Base-by-base conservation (phyloP, 2,329 filamentous ascomycete species). In the Colletotrichum truncatum region DNA sequence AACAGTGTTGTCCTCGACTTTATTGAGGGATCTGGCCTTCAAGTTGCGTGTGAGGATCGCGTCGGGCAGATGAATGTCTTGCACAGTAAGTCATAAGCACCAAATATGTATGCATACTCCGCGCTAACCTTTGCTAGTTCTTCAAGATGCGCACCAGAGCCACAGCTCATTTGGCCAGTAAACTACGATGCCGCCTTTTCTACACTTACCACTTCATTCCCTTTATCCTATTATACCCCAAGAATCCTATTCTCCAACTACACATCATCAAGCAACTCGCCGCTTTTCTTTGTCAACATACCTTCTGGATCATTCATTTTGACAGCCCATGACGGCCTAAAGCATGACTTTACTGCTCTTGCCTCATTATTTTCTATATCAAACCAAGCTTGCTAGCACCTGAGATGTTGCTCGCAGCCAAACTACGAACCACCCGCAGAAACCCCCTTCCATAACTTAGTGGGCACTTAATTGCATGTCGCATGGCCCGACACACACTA, bases 1-100 rank as follows among this genome's bases (percentile, higher is more conserved):
- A 93, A 98, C 80, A 98, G 94, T 73, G 87, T 90, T 4, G 82
- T 87, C 7, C 77, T 90, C 46, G 86, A 89, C 70, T 85, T 91
- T 67, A 70, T 89, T 16, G 86, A 87, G 53, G 86, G 88, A 3
- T 87, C 85, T n/a, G 82, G 82, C 48, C 77, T 91, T 62, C 88
- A 91, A 73, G 78, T 91, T 71, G 88, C 88, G 21, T 91, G 89
- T 68, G 87, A 87, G 75, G 87, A 89, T 74, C 82, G 87, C 58
- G 77, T 81, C 25, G 85, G 87, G 11, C 88, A 91, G 76, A 74
- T 80, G 63, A 82, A 81, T 58, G 79, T 88, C 32, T 73, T 91
- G 56, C 77, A 82, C 51, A 80, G 86, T 88, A 76, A 81, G 85
- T 81, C 3, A 38, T 23, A 10, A 14, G 9, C 25, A 30, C 25